Conservation (phyloP, 2,329 filamentous ascomycete genomes). For the Reticulascus tulasneorum region DNA sequence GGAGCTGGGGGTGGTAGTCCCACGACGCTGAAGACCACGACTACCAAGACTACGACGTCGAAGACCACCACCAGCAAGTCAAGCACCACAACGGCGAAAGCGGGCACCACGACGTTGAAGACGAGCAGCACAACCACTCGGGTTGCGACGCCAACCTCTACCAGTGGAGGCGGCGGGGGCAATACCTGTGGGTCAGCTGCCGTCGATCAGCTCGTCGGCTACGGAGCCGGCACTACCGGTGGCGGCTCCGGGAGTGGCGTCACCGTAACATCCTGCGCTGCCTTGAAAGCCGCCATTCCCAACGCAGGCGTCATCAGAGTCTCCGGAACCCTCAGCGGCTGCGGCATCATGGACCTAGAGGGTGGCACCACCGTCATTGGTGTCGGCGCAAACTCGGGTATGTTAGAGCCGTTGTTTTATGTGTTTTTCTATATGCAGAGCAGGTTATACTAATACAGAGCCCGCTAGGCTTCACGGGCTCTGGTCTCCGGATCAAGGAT, state of each 20-base stretch:
- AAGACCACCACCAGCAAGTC: not conserved
- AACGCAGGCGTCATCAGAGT: conserved; percentile 40
- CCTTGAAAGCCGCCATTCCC: conserved; percentile 31
- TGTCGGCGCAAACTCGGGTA: conserved; percentile 37
- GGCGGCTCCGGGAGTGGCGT: conserved; percentile 39
- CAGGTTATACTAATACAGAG: too few species aligned
- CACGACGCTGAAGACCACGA: conserved; percentile 3
- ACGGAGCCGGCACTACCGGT: conserved; percentile 37
- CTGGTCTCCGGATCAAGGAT: conserved; percentile 46
- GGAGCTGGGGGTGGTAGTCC: not conserved
- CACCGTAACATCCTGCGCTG: conserved; percentile 40
- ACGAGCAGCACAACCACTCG: too few species aligned
- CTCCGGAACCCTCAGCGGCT: conserved; percentile 38
- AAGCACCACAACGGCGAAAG: too few species aligned
- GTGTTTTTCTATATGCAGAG: too few species aligned
- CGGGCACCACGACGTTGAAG: too few species aligned
- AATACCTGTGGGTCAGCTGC: conserved; percentile 13
- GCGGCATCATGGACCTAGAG: conserved; percentile 38
- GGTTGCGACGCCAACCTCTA: too few species aligned
- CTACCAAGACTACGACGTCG: not conserved
- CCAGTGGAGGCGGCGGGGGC: too few species aligned
- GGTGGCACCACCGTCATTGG: conserved; percentile 50
- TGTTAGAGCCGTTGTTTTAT: too few species aligned
- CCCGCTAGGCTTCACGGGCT: too few species aligned
- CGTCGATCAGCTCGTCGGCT: conserved; percentile 25